phyloP scores from a whole-genome alignment of 75 land plant species.

The Sequoia sempervirens region DNA sequence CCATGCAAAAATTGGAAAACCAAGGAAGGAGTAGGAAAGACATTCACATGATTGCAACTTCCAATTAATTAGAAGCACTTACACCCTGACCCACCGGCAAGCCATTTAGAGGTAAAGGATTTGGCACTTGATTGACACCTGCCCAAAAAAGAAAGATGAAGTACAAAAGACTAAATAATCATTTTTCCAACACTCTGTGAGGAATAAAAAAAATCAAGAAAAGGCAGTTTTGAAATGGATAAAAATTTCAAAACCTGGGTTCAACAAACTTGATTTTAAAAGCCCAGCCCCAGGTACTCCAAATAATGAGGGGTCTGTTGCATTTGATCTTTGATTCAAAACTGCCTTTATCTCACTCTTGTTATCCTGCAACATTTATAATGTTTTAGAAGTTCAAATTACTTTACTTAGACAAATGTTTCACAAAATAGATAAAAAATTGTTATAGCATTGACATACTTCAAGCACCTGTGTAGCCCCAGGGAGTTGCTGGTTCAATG shows the following conservation, averaged over 20 bases:
- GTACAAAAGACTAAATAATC: background rate
- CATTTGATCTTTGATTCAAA: conserved; percentile 42
- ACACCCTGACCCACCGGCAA: conserved; percentile 38
- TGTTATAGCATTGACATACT: background rate
- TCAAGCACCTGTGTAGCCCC: conserved; percentile 28
- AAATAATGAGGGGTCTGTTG: conserved; percentile 43
- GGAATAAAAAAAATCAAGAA: background rate
- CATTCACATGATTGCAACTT: background rate
- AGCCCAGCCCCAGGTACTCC: conserved; percentile 45
- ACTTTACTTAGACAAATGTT: background rate
- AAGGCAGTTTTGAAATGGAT: background rate
- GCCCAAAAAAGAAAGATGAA: background rate
- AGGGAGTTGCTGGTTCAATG: conserved; percentile 28
- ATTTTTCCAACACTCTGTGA: background rate
- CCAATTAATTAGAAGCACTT: background rate
- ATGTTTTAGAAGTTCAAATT: background rate
- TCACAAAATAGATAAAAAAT: background rate
- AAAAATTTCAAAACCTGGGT: conserved; percentile 25
- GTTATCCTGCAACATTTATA: conserved; percentile 28
- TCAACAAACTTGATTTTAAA: conserved; percentile 44
- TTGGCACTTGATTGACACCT: conserved; percentile 46
- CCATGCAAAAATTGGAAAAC: background rate
- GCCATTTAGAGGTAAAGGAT: conserved; percentile 41
- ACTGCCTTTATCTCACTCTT: conserved; percentile 38
- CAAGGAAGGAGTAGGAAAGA: background rate